phyloP scores from a whole-genome alignment of 2,329 filamentous ascomycete genomes.

The Aureobasidium sp. region DNA sequence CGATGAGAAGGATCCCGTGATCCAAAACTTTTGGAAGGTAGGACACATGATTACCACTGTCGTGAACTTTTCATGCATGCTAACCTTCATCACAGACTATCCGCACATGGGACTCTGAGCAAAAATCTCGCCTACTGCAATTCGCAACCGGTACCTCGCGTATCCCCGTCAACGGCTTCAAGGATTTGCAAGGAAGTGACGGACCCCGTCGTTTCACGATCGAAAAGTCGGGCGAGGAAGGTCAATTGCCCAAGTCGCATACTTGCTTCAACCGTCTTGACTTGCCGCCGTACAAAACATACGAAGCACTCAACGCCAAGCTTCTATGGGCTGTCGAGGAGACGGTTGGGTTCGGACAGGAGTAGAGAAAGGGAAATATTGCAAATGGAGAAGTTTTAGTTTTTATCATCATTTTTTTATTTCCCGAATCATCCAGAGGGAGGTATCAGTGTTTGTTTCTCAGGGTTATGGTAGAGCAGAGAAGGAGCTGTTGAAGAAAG shows the following conservation, averaged over 20 bases:
- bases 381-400: neutral
- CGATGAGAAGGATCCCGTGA: constrained; percentile 93
- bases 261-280: constrained; percentile 99
- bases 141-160: constrained; percentile 96
- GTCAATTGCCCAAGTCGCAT: constrained; percentile 89
- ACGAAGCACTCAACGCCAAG: constrained; percentile 79
- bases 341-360: constrained; percentile 97
- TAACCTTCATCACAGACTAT: constrained; percentile 40
- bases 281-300: constrained; percentile 82
- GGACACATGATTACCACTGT: constrained; percentile 15
- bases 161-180: constrained; percentile 98
- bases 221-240: constrained; percentile 88
- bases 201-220: constrained; percentile 94
- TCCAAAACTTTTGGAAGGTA: constrained; percentile 96
- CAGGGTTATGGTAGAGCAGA: neutral
- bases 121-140: constrained; percentile 91
- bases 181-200: constrained; percentile 95
- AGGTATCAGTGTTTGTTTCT: neutral
- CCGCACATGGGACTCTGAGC: constrained; percentile 92
- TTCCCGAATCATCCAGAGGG: neutral
- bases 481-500: neutral
- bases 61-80: constrained; percentile 10
- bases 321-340: constrained; percentile 96
- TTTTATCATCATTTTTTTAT: neutral
- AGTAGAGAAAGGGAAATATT: constrained; percentile 46